Evolutionary conservation across 148 eudicot species (phyloP).

Genomic region (Pouteria glomerata): DNA sequence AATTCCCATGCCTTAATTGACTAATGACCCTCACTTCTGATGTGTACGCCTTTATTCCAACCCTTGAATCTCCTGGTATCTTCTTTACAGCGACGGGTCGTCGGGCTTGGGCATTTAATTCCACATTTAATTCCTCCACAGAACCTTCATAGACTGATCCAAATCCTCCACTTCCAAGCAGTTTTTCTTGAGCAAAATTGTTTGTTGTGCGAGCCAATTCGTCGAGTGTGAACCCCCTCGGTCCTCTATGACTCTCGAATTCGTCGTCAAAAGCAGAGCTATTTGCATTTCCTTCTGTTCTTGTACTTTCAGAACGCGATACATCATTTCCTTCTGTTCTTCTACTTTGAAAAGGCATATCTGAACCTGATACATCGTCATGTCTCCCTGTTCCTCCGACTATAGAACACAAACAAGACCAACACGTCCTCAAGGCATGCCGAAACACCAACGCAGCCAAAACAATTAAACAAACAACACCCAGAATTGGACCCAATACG

Average conservation of each 20-base stretch:
- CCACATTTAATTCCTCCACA: constrained; percentile 10
- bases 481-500: background rate
- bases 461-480: background rate
- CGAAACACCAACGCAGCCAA: constrained; percentile 8
- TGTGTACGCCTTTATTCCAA: constrained; percentile 17
- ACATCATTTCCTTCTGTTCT: too few relatives aligned
- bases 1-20: constrained; percentile 16
- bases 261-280: constrained; percentile 6
- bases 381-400: constrained; percentile 10
- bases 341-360: too few relatives aligned
- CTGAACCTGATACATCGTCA: too few relatives aligned
- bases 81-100: constrained; percentile 19
- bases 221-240: constrained; percentile 24
- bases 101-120: too few relatives aligned
- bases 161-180: constrained; percentile 39
- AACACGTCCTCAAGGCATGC: background rate
- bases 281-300: background rate
- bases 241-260: constrained; percentile 26
- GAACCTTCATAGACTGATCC: constrained; percentile 21
- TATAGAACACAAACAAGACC: constrained; percentile 1
- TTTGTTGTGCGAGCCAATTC: constrained; percentile 25
- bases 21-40: constrained; percentile 19
- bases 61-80: constrained; percentile 15
- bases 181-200: constrained; percentile 25
- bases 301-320: too few relatives aligned